phyloP scores from a whole-genome alignment of 495 filamentous ascomycete genomes.

The Podospora didyma region DNA sequence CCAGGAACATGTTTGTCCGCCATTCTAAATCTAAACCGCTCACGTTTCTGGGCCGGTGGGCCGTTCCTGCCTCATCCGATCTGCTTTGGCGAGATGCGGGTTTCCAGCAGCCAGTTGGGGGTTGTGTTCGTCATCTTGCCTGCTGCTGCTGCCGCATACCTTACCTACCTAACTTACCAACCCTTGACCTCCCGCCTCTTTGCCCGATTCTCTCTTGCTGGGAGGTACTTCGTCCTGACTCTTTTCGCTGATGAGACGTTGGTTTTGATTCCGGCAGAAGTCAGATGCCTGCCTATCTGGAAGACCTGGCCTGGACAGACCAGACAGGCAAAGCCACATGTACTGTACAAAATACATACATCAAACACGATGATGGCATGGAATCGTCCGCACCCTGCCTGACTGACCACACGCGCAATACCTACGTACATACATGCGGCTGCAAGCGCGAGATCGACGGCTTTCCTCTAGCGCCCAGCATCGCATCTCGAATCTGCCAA shows the following conservation, averaged over 20 bases:
- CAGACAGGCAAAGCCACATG: too few relatives aligned
- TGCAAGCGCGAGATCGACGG: constrained; percentile 29
- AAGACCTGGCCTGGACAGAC: too few relatives aligned
- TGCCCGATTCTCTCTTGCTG: too few relatives aligned
- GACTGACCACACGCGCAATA: too few relatives aligned
- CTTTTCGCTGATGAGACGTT: too few relatives aligned
- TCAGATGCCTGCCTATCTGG: too few relatives aligned
- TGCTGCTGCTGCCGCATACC: too few relatives aligned
- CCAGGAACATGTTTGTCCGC: constrained; percentile 8
- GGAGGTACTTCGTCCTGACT: too few relatives aligned
- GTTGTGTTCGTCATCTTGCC: not conserved
- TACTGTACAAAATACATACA: too few relatives aligned
- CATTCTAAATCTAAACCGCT: constrained; percentile 1
- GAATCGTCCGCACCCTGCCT: too few relatives aligned
- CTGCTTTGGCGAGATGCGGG: not conserved
- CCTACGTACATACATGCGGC: constrained; percentile 15
- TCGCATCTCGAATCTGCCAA: constrained; percentile 7
- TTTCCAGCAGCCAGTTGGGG: not conserved
- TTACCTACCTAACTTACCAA: not conserved
- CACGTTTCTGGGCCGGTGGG: not conserved
- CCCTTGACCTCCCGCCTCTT: too few relatives aligned
- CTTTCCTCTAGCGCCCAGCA: constrained; percentile 13
- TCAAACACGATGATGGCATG: too few relatives aligned
- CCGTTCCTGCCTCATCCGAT: constrained; percentile 11
- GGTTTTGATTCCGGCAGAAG: not conserved